phyloP scores from a whole-genome alignment of 257 asterid genomes.

The Rhazya stricta region DNA sequence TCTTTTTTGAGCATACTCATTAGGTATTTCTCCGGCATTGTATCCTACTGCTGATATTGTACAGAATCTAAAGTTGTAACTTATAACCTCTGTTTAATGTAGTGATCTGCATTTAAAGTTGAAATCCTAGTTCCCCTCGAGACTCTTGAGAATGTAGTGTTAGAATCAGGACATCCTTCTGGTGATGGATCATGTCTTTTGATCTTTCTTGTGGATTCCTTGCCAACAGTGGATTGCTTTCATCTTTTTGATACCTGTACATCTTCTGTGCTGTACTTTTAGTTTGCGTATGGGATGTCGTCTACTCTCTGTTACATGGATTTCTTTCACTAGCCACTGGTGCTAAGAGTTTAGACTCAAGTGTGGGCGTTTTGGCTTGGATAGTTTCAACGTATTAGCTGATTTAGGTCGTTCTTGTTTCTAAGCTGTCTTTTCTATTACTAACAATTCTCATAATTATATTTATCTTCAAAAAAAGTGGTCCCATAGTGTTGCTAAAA shows the following conservation, averaged over 20 bases:
- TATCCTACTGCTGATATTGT: conserved; percentile 36
- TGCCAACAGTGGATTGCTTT: background rate
- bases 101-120: conserved; percentile 7
- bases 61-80: conserved; percentile 38
- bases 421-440: too few relatives aligned
- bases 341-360: too few relatives aligned
- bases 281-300: background rate
- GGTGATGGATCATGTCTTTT: background rate
- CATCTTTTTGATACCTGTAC: background rate
- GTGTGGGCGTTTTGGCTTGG: too few relatives aligned
- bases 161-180: background rate
- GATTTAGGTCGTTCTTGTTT: too few relatives aligned
- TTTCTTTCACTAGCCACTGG: too few relatives aligned
- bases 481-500: too few relatives aligned
- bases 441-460: too few relatives aligned
- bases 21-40: conserved; percentile 20
- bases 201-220: background rate
- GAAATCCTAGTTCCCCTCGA: background rate
- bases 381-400: too few relatives aligned
- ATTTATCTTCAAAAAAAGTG: too few relatives aligned
- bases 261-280: background rate
- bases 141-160: conserved; percentile 2
- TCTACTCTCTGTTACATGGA: background rate
- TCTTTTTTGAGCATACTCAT: conserved; percentile 19
- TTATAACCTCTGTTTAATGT: background rate